phyloP scores from a whole-genome alignment of 352 stramenopile genomes.

The Peronosclerospora sorghi region DNA sequence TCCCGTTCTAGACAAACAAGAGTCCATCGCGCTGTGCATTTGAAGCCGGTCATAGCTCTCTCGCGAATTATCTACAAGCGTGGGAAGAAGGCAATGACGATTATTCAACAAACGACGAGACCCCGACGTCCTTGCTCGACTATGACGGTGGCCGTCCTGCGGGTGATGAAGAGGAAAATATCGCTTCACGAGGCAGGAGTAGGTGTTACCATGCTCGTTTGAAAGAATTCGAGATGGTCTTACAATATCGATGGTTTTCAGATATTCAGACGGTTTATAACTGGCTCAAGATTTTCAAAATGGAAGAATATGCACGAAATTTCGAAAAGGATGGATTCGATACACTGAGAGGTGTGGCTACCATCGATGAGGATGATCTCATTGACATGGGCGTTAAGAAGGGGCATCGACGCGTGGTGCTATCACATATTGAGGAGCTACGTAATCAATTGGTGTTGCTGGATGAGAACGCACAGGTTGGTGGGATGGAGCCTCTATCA shows the following conservation, averaged over 20 bases:
- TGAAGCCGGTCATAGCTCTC: slow-evolving; percentile 67
- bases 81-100: slow-evolving; percentile 86
- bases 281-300: too few relatives aligned
- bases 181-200: slow-evolving; percentile 39
- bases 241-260: slow-evolving; percentile 17
- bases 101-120: slow-evolving; percentile 65
- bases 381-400: slow-evolving; percentile 87
- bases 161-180: slow-evolving; percentile 36
- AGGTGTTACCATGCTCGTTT: slow-evolving; percentile 3
- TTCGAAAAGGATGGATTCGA: slow-evolving; percentile 86
- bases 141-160: slow-evolving; percentile 11
- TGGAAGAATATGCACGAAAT: slow-evolving; percentile 76
- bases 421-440: slow-evolving; percentile 80
- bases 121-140: slow-evolving; percentile 20
- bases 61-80: slow-evolving; percentile 64
- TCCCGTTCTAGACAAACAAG: slow-evolving; percentile 61
- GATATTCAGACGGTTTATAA: slow-evolving; percentile 74
- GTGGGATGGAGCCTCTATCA: slow-evolving; percentile 54
- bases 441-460: slow-evolving; percentile 48
- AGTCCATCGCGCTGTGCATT: slow-evolving; percentile 81
- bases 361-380: slow-evolving; percentile 79
- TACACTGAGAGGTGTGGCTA: slow-evolving; percentile 72
- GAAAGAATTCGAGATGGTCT: not conserved
- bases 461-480: slow-evolving; percentile 46
- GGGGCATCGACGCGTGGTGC: slow-evolving; percentile 70